Evolutionary conservation across 164 flowering plant genomes (phyloP).

Genomic region (Liquidambar formosana): DNA sequence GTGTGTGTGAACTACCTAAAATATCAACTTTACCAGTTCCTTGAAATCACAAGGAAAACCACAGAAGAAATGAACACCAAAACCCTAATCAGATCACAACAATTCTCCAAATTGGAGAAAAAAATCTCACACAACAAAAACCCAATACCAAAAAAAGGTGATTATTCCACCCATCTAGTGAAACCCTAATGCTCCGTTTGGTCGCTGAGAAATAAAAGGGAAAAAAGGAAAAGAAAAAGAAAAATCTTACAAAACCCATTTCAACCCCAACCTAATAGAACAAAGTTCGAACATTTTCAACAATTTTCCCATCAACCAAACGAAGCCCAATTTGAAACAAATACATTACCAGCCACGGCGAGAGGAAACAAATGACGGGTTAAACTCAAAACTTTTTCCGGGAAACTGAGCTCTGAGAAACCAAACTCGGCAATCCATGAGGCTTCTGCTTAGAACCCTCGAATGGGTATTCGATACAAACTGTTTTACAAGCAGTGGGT

Average conservation of each 20-base stretch:
- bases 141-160: too few species aligned
- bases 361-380: constrained; percentile 2
- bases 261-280: background rate
- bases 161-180: too few species aligned
- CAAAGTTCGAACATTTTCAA: background rate
- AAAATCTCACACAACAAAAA: too few species aligned
- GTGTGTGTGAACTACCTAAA: too few species aligned
- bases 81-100: too few species aligned
- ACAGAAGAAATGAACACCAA: too few species aligned
- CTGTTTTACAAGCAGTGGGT: constrained; percentile 20
- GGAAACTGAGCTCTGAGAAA: constrained; percentile 21
- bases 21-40: too few species aligned
- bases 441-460: constrained; percentile 15
- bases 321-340: background rate
- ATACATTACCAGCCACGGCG: constrained; percentile 26
- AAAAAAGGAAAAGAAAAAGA: too few species aligned
- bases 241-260: background rate
- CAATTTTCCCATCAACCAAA: background rate
- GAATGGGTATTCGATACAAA: constrained; percentile 20
- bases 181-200: too few species aligned
- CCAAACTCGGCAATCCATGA: constrained; percentile 16
- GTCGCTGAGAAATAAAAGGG: too few species aligned
- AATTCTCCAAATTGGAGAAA: too few species aligned
- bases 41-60: too few species aligned
- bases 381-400: constrained; percentile 7